These are phyloP conservation scores for Tuber melanosporum DNA, from an alignment of 495 filamentous ascomycete species.

Conservation along the genomic window DNA sequence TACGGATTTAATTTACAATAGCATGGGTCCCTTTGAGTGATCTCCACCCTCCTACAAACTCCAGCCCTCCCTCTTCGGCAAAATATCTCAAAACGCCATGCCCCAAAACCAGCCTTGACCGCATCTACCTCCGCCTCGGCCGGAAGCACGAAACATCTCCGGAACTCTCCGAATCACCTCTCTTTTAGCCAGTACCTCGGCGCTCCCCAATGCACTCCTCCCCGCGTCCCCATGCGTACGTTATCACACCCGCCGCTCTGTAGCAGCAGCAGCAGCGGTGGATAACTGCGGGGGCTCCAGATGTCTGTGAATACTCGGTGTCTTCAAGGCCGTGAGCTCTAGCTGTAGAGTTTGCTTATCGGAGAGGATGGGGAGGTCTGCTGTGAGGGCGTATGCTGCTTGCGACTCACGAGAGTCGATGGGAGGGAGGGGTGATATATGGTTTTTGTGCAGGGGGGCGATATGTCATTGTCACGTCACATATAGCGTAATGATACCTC, in stretches of 20 bases:
- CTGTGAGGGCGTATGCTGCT: slow-evolving; percentile 66
- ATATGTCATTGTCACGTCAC: neutral
- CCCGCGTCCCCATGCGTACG: neutral
- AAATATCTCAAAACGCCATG: slow-evolving; percentile 65
- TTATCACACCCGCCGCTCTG: neutral
- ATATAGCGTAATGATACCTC: neutral
- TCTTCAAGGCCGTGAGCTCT: slow-evolving; percentile 73
- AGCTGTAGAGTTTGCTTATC: slow-evolving; percentile 64
- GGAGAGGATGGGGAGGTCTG: slow-evolving; percentile 72
- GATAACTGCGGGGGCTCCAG: slow-evolving; percentile 46
- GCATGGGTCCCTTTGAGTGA: slow-evolving; percentile 46
- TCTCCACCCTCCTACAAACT: slow-evolving; percentile 51
- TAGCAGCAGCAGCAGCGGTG: neutral
- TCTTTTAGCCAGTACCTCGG: slow-evolving; percentile 62
- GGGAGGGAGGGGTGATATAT: neutral
- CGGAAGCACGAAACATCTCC: slow-evolving; percentile 71
- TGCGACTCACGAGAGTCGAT: slow-evolving; percentile 72
- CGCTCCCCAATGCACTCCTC: slow-evolving; percentile 5
- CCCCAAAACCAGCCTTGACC: slow-evolving; percentile 69
- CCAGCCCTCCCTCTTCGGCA: slow-evolving; percentile 65
- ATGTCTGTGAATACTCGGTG: slow-evolving; percentile 63
- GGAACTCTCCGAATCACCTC: slow-evolving; percentile 72
- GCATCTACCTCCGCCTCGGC: slow-evolving; percentile 64
- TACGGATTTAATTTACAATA: neutral
- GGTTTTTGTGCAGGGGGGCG: neutral